phyloP scores from a whole-genome alignment of 2,329 filamentous ascomycete genomes.

The Hymenoscyphus occultus region DNA sequence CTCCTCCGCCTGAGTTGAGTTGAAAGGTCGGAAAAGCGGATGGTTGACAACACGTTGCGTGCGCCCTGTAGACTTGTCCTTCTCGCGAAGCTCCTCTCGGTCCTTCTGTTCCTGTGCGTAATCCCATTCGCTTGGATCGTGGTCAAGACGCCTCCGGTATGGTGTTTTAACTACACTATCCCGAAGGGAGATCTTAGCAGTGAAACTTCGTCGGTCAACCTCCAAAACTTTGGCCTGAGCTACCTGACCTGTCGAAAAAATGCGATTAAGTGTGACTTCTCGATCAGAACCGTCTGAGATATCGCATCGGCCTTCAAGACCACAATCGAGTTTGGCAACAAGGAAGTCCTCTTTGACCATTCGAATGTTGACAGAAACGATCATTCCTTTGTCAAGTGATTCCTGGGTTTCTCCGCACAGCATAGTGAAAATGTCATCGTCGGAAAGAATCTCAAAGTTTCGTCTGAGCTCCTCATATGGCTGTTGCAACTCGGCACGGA shows the following conservation, averaged over 20 bases:
- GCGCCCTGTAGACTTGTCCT: conserved; percentile 79
- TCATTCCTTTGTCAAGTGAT: conserved; percentile 83
- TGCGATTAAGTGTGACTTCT: conserved; percentile 64
- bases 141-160: conserved; percentile 66
- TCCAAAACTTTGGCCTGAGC: conserved; percentile 84
- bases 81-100: conserved; percentile 78
- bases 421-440: conserved; percentile 90
- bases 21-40: conserved; percentile 91
- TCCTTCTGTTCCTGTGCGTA: conserved; percentile 76
- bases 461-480: conserved; percentile 93
- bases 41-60: conserved; percentile 96
- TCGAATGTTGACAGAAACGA: conserved; percentile 83
- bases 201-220: conserved; percentile 82
- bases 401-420: conserved; percentile 89
- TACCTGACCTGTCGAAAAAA: conserved; percentile 78
- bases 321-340: conserved; percentile 89
- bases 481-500: conserved; percentile 85
- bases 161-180: conserved; percentile 77
- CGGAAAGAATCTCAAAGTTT: conserved; percentile 66
- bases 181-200: conserved; percentile 77
- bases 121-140: conserved; percentile 82
- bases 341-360: conserved; percentile 90
- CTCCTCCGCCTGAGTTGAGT: conserved; percentile 87
- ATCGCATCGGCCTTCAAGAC: conserved; percentile 85
- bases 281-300: conserved; percentile 77